Base-by-base conservation (phyloP, 257 asterid species). In the Penstemon eatonii region DNA sequence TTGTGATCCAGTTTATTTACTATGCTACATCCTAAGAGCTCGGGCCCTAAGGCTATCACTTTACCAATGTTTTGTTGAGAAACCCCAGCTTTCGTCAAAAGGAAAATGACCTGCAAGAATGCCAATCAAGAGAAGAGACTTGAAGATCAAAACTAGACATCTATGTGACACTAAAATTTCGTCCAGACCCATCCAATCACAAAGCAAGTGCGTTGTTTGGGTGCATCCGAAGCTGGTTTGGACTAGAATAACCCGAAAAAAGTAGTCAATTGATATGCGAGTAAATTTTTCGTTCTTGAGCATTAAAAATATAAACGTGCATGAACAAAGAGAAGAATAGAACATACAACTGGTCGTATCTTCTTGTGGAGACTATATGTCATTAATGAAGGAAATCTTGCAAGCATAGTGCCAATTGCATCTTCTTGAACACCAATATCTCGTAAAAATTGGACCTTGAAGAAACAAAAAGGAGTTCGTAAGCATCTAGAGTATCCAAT, bases 301-400 rank as follows among this genome's bases (percentile, higher is more conserved):
- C 39, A 4, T 10, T 43, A 7, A 5, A 71, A 38, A 73, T 12
- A 40, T 50, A 47, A 41, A 40, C 51, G 67, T 7, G 41, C 8
- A 1, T 2, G 8, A 47, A 44, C 36, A 56, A 40, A 38, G 15
- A 44, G 47, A 65, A 51, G 11, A 51, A 38, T 38, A 18, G 59
- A 40, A 61, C 79, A 8, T 67, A 93, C 99, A 91, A 89, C 91
- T 3, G 96, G 96, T 8, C 99, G 95, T 73, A 93, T 90, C 74
- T 93, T 93, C 87, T 87, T 93, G 84, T 82, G 39, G 67, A 93
- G 97, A 81, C 99, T 93, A 83, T 88, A 87, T 3, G 97, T 88
- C 79, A 93, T 47, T 68, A 90, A 68, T 41, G 95, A 85, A 63
- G 99, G 99, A 74, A 86, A 93, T 80, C 78, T 86, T 50, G 82